Evolutionary conservation across 148 eudicot genomes (phyloP), one percentile per base, ranked within the genome.

Genomic region (Persicaria maculosa): DNA sequence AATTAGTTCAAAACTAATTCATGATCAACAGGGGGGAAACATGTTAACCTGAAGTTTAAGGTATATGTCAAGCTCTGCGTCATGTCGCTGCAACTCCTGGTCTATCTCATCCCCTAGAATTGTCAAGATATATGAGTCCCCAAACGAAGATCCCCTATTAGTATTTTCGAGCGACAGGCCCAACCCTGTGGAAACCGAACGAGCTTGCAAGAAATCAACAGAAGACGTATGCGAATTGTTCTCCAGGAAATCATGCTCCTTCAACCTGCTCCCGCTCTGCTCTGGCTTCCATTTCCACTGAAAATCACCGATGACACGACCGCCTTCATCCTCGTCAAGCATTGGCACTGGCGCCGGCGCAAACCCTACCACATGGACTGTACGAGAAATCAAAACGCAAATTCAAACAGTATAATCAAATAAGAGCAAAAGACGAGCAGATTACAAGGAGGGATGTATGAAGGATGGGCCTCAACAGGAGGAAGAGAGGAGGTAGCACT

Each of bases 311-410:
- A 43, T 3, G 43, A 5, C 46, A 40, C n/a, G 9, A 47, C 74
- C 17, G 2, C 81, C 85, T 4, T 82, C 84, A 46, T 77, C 78
- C 6, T 75, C 81, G 7, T 77, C 81, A 0, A 87, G 92, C 52
- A 12, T 48, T 12, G 52, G 11, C 52, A 48, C 12, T 48, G 52
- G 14, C 9, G 52, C 52, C 9, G 52, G 15, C 59, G 87, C 85
- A 62, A 86, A 81, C 46, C 92, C 92, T 7, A 80, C 80, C 75
- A 86, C 89, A 48, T 88, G 86, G 80, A 84, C 89, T 88, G 77
- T 44, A 47, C 17, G 5, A 76, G 73, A n/a, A 54, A 59, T n/a
- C 65, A 59, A n/a, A 59, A 17, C 8, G 31, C 65, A 17, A 59
- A 12, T 48, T 48, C 11, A 48, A 48, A 48, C 52, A 48, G 52